Evolutionary conservation across 352 stramenopile species (phyloP), one percentile per base, ranked within the genome.

Genomic region (Plasmopara halstedii): DNA sequence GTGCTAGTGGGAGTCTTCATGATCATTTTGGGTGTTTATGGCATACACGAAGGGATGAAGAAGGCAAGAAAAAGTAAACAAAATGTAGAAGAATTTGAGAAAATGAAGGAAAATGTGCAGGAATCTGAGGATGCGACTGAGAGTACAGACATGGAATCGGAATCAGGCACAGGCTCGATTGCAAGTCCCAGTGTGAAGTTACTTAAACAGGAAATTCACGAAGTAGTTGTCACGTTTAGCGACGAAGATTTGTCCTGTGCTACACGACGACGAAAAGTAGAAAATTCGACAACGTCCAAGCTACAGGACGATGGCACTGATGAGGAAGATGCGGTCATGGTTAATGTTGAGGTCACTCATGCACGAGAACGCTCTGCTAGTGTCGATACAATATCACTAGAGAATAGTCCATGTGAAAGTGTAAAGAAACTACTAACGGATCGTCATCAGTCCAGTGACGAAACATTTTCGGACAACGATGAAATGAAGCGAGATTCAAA

Each of bases 1-100:
- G 58, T 83, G 23, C 44, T 85, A 6, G 71, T 85, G n/a, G 71
- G 71, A 4, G 50, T 79, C 33, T 83, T 82, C 45, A 83, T 84
- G 73, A 64, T 85, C 46, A 61, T 37, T 4, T 42, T 85, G 26
- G 73, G 73, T 4, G 19, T 79, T 33, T 88, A 88, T 49, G 79
- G 77, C 20, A 46, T 88, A 29, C 66, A 78, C 37, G 75, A 85
- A 58, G 75, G 73, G 21, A 40, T 81, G 10, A 72, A 76, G 46
- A 85, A 83, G 54, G 43, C 60, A 0, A 51, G 62, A n/a, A 34
- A 42, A 4, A 67, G 58, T 21, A 40, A 43, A 32, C 32, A 56
- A 35, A 35, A 35, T 18, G 2, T 2, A 8, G 13, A 35, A 18
- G 6, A 14, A 1, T 17, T 13, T 2, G 31, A 35, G 8, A 35